These are phyloP conservation scores for Coprinopsis cinerea DNA, from an alignment of 768 basidiomycete genomes.

Conservation along the genomic window DNA sequence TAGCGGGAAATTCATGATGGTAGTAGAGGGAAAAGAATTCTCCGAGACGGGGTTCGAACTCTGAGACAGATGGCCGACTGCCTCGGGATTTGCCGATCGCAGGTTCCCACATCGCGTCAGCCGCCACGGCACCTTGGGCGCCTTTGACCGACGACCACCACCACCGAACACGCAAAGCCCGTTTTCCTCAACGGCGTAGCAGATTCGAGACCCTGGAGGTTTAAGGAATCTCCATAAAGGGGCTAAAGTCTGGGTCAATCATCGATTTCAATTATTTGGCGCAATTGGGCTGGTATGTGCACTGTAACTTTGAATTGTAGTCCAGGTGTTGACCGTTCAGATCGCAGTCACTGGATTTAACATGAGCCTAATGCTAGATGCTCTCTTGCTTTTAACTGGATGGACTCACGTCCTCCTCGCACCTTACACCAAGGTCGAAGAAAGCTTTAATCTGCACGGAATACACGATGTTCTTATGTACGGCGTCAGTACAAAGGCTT, in stretches of 20 bases:
- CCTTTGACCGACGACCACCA: no score
- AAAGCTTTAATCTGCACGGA: constrained; percentile 93
- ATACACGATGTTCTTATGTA: constrained; percentile 82
- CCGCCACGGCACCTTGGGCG: no score
- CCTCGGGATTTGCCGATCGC: no score
- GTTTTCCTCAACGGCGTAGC: no score
- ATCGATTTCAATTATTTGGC: no score
- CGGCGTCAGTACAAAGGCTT: constrained; percentile 39
- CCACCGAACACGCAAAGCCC: no score
- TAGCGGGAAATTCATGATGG: constrained; percentile 16
- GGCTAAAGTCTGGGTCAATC: no score
- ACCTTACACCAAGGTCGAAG: constrained; percentile 96
- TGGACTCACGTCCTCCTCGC: constrained; percentile 71
- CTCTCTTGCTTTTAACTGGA: constrained; percentile 40
- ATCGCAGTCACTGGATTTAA: neutral
- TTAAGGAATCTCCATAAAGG: no score
- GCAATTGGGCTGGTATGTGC: neutral
- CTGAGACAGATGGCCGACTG: no score
- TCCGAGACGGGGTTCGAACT: no score
- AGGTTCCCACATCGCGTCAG: no score
- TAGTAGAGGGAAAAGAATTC: constrained; percentile 24
- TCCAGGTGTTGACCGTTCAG: neutral
- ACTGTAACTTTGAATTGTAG: neutral
- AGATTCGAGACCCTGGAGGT: no score
- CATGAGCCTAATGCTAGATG: constrained; percentile 37